Conservation (phyloP, 495 filamentous ascomycete genomes). For the Aspergillus biplanus region DNA sequence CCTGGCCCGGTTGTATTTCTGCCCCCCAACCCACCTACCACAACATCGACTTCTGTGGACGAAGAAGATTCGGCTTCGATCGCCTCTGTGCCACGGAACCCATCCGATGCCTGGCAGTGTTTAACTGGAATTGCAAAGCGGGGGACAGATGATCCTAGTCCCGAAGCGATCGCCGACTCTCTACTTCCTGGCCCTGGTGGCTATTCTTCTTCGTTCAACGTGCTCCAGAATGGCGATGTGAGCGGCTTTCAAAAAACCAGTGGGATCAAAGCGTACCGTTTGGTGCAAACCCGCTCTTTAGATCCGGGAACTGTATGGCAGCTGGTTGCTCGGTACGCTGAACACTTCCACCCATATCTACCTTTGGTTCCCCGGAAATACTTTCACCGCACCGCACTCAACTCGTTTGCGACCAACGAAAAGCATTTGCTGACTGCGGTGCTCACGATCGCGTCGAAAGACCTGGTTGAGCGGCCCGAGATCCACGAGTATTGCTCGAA, state of each 20-base stretch:
- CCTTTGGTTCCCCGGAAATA: slow-evolving; percentile 60
- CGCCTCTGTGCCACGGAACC: slow-evolving; percentile 47
- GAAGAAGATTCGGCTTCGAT: slow-evolving; percentile 48
- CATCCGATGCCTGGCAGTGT: slow-evolving; percentile 55
- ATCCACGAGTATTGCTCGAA: slow-evolving; percentile 64
- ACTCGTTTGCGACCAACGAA: slow-evolving; percentile 55
- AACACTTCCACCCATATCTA: slow-evolving; percentile 65
- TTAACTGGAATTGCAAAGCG: slow-evolving; percentile 46
- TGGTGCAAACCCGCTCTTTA: slow-evolving; percentile 54
- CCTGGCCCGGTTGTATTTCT: slow-evolving; percentile 45
- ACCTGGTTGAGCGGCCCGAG: slow-evolving; percentile 57
- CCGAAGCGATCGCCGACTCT: slow-evolving; percentile 29
- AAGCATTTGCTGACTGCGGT: slow-evolving; percentile 65
- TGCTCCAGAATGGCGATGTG: slow-evolving; percentile 34
- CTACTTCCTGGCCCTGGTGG: slow-evolving; percentile 27
- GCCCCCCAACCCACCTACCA: slow-evolving; percentile 37
- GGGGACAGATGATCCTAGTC: slow-evolving; percentile 25
- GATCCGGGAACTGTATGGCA: slow-evolving; percentile 52
- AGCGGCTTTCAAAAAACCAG: slow-evolving; percentile 35
- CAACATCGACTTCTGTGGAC: slow-evolving; percentile 36
- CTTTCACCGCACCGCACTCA: slow-evolving; percentile 52
- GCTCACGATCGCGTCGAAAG: slow-evolving; percentile 64
- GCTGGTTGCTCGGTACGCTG: slow-evolving; percentile 55
- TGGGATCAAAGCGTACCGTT: slow-evolving; percentile 51
- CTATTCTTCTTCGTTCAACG: slow-evolving; percentile 35